Evolutionary conservation across 805 yeast species (phyloP), one percentile per base, ranked within the genome.

Genomic region (Clavispora phyllophila): DNA sequence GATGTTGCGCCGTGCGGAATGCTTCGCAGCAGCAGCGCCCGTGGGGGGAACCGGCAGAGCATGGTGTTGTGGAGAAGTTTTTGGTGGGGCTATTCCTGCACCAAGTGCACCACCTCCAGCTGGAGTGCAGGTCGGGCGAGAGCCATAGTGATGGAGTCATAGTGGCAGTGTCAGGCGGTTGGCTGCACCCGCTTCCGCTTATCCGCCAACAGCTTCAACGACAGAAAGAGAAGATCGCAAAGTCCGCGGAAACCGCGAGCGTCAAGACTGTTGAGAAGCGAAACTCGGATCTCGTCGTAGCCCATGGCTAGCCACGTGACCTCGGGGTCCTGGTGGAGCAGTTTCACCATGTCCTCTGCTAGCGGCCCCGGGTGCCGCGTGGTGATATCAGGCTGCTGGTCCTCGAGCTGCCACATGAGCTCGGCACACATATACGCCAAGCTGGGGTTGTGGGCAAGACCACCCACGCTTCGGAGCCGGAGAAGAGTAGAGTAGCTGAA

Each of bases 281-380:
- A 59, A 3, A 77, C 49, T 45, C 75, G 70, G 22, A 81, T 44
- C 10, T 70, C 74, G n/a, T 72, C 76, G 51, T 69, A 73, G 13
- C 55, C 57, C 20, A 57, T 44, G n/a, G 54, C 44, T 5, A 75
- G 52, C 79, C 79, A 74, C 12, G 39, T 45, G 14, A 45, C 58
- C 36, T 57, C 63, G 1, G 42, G 43, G 28, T 67, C 63, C 31
- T 51, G 47, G 0, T 46, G 36, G 5, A 78, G 42, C 5, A 48
- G 55, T 6, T 48, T 42, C n/a, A 75, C 72, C 7, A 75, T 65
- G 2, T 55, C 59, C 38, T 65, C 69, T n/a, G 74, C 68, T 9
- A 78, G 53, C 0, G 84, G 84, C 0, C 84, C 84, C 9, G 71
- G 74, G 41, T 75, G 75, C 17, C 81, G 56, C 4, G 55, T 53